phyloP scores from a whole-genome alignment of 2,329 filamentous ascomycete species.

The Mariannaea elegans region DNA sequence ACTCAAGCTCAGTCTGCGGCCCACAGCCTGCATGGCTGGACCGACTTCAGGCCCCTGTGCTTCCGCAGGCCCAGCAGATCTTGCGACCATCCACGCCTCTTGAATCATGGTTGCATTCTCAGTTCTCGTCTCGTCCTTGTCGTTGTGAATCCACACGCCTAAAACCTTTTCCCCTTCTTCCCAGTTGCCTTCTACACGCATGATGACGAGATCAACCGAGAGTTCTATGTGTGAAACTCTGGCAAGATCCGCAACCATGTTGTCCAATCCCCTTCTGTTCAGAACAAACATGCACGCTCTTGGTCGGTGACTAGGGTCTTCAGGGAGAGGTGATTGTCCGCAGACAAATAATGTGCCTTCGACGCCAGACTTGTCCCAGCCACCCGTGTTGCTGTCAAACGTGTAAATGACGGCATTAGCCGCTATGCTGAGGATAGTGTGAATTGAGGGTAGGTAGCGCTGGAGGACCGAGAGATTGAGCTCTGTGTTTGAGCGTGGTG shows the following conservation, averaged over 20 bases:
- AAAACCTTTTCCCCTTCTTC: constrained; percentile 53
- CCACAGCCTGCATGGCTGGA: constrained; percentile 55
- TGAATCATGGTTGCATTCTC: constrained; percentile 53
- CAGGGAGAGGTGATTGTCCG: constrained; percentile 60
- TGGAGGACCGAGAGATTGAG: constrained; percentile 87
- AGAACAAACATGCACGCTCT: constrained; percentile 73
- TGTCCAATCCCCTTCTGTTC: constrained; percentile 76
- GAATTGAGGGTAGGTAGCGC: constrained; percentile 80
- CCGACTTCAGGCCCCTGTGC: constrained; percentile 47
- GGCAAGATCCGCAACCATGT: constrained; percentile 73
- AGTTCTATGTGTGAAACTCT: constrained; percentile 71
- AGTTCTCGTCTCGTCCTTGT: constrained; percentile 54
- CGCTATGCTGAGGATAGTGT: constrained; percentile 79
- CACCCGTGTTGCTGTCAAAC: constrained; percentile 69
- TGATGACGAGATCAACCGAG: constrained; percentile 62
- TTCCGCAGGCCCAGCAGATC: constrained; percentile 41
- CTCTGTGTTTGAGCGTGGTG: constrained; percentile 78
- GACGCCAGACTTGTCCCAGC: constrained; percentile 86
- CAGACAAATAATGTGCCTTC: constrained; percentile 93
- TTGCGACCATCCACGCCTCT: constrained; percentile 52
- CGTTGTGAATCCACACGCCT: constrained; percentile 65
- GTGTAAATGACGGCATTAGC: constrained; percentile 88
- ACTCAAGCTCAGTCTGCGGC: constrained; percentile 53
- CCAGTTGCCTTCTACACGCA: constrained; percentile 51
- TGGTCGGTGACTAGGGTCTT: constrained; percentile 45